phyloP scores from a whole-genome alignment of 345 rosid genomes.

The Physaria fendleri region DNA sequence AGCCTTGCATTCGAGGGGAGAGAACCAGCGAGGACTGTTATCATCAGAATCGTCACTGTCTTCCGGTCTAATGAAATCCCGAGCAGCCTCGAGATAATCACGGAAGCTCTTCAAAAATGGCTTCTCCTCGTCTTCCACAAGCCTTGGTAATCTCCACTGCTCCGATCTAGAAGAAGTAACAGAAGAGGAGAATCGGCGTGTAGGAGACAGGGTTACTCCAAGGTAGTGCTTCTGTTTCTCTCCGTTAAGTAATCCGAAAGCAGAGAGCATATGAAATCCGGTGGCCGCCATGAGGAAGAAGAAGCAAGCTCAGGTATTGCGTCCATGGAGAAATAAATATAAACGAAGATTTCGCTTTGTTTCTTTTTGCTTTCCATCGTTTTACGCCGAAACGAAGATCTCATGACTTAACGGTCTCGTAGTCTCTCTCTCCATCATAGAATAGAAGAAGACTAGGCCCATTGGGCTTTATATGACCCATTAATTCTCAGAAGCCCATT shows the following conservation, averaged over 20 bases:
- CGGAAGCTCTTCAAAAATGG: slow-evolving; percentile 25
- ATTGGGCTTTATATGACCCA: too few species aligned
- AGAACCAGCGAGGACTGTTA: slow-evolving; percentile 74
- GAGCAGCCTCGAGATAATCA: slow-evolving; percentile 45
- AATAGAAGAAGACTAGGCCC: too few species aligned
- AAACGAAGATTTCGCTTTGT: neutral
- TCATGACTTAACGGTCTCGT: slow-evolving; percentile 15
- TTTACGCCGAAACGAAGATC: slow-evolving; percentile 14
- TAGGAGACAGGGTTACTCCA: neutral
- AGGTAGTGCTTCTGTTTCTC: slow-evolving; percentile 4
- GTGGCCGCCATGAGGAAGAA: slow-evolving; percentile 21
- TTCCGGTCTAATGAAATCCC: slow-evolving; percentile 38
- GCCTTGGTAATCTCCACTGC: neutral
- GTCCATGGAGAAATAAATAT: slow-evolving; percentile 4
- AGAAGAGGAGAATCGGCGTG: slow-evolving; percentile 13
- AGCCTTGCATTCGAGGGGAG: slow-evolving; percentile 49
- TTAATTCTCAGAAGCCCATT: too few species aligned
- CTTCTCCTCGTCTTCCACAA: slow-evolving; percentile 10
- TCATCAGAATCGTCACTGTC: too few species aligned
- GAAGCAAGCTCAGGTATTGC: neutral
- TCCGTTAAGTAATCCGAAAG: neutral
- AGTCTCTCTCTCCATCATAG: neutral
- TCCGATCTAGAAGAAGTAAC: slow-evolving; percentile 7
- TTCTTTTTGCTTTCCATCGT: slow-evolving; percentile 6
- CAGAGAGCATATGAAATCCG: slow-evolving; percentile 10